Evolutionary conservation across 2,329 filamentous ascomycete species (phyloP), one percentile per base, ranked within the genome.

Genomic region (Aureobasidium sp.): DNA sequence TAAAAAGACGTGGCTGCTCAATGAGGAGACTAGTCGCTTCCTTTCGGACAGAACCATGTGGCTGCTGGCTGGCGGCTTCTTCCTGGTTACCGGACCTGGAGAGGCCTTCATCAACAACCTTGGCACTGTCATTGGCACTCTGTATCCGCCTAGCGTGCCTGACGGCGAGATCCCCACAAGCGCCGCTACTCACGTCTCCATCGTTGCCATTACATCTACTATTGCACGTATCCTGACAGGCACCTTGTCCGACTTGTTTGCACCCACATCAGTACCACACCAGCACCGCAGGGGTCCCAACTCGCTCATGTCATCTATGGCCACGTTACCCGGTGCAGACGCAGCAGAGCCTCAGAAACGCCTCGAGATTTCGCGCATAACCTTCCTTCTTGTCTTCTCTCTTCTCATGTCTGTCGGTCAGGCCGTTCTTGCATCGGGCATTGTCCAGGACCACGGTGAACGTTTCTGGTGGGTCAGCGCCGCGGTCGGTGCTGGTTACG

Each of bases 71-170:
- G 78, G 87, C 0, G 92, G 91, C 22, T 97, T 99, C 76, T 90
- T 97, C 74, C 83, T 97, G 65, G 90, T 96, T 68, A 90, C 92
- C 60, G 94, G 94, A 0, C 93, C 94, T 0, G 93, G 92, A n/a
- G 94, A 99, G 76, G 90, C 93, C 12, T 99, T 97, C 73, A 91
- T 97, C 76, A 99, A 97, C 77, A 99, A 97, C 69, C 77, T 99
- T 11, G 94, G 94, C 39, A 97, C 92, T 27, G 87, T 99, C 64
- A 92, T 97, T 68, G 88, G 89, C 67, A 96, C 93, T 0, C 80
- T 97, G 3, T 90, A 89, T 48, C 83, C 84, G 5, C 78, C 77
- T n/a, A 83, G 82, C 72, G 75, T 53, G 71, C 77, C 59, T 65
- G 69, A 64, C 70, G 58, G 57, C 3, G 45, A 65, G 14, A 68